Base-by-base conservation (phyloP, 306 rosid genomes). In the Prinsepia uniflora region DNA sequence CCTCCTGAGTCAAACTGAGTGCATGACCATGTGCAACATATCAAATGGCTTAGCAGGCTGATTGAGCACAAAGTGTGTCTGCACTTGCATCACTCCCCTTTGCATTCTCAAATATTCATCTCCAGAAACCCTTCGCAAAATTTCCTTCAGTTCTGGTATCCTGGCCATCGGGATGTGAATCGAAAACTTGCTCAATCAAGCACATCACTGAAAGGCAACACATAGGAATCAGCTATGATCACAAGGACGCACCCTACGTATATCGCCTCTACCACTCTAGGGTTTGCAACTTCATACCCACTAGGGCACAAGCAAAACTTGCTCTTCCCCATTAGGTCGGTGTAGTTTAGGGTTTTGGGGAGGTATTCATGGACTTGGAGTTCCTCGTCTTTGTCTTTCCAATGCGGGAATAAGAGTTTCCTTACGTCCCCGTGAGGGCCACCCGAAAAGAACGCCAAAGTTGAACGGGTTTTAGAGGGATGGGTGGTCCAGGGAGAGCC, bases 211-310 rank as follows among this genome's bases (percentile, higher is more conserved):
- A 83, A 86, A 0, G 90, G 87, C 22, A 80, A 72, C 59, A 75
- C 84, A 22, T 77, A 82, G 4, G 19, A n/a, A 39, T 84, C 80
- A 0, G 85, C 81, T 13, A 83, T 67, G 19, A 86, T 46, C 40
- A 86, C 85, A 0, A 84, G 90, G 8, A 85, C 83, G 60, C 89
- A 82, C 1, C 80, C 80, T 3, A 72, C 59, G 30, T 75, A 55
- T 18, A 83, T 65, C 5, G 86, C 22, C 59, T 81, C 88, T 0
- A 83, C 83, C 11, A 85, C 67, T 68, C 89, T 82, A 3, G 89
- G 89, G 81, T 84, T 85, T 11, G 89, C 89, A 49, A 82, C 86
- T 66, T 86, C 88, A 4, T 68, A 79, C 24, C 84, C 86, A 19
- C 90, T 86, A 10, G 86, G 90, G 77, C 84, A 86, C 71, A 82